Base-by-base conservation (phyloP, 805 yeast species). In the Barnettozyma sp. region DNA sequence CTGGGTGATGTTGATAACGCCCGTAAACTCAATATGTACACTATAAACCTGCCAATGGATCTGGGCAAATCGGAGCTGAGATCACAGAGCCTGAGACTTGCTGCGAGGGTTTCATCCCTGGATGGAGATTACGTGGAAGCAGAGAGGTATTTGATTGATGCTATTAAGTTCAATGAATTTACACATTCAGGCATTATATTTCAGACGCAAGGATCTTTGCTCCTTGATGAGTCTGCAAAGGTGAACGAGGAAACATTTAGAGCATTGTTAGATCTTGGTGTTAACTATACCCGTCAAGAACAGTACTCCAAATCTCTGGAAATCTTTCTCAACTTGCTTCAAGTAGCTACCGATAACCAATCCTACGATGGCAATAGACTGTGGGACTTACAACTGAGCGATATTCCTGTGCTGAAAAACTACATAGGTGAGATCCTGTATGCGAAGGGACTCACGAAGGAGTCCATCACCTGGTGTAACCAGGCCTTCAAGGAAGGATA, bases 371-470 rank as follows among this genome's bases (percentile, higher is more conserved):
- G 20, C n/a, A 31, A 35, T 13, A 14, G 29, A 3, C 33, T 26
- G 15, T 22, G 35, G n/a, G 12, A 23, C 11, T 10, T 32, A 10
- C 17, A 33, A n/a, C 8, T 22, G 17, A 22, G 22, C 24, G 42
- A 45, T 38, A 51, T 56, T 6, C 68, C 73, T 6, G 41, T 66
- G 30, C 35, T 68, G 23, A 64, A 63, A 44, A 53, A 62, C 24
- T 65, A 67, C 42, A 48, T 67, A 7, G 62, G 71, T 28, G 73
- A 69, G 43, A 44, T 69, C 6, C 40, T 68, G 3, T 68, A 68
- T 62, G 48, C 48, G 22, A 55, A 59, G 22, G 57, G 58, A 1
- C 35, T 58, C 3, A 43, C 54, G 4, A 27, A 44, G 5, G 54
- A 59, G 29, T 65, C 72, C 0, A 51, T 67, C n/a, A 61, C 61